phyloP scores from a whole-genome alignment of 2,329 filamentous ascomycete genomes.

The Calonectria hawksworthii region DNA sequence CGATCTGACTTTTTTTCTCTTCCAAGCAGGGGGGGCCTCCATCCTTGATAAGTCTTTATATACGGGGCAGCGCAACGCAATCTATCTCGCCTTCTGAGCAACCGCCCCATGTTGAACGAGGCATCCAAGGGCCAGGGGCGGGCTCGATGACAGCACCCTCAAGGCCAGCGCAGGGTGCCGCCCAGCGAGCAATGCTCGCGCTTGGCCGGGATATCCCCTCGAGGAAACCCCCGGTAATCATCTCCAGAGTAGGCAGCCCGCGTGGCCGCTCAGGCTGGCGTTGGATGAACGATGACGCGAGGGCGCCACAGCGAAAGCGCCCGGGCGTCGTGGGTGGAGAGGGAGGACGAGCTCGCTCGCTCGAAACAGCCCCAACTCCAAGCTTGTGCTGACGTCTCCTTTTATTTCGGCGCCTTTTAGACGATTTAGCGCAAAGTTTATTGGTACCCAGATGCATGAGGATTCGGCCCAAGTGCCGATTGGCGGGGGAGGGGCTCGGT shows the following conservation, averaged over 20 bases:
- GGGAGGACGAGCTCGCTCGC: too few species aligned
- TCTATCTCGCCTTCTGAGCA: neutral
- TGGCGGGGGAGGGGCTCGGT: neutral
- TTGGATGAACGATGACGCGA: slow-evolving; percentile 3
- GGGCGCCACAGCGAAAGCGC: neutral
- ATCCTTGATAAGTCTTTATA: slow-evolving; percentile 1
- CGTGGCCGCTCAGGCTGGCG: neutral
- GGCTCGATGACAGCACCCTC: neutral
- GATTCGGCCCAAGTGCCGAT: neutral
- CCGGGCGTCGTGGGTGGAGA: neutral
- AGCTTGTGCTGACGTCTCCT: neutral
- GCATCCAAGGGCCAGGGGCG: neutral
- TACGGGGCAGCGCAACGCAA: neutral
- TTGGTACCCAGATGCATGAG: neutral
- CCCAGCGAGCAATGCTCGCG: neutral
- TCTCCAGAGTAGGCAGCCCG: slow-evolving; percentile 4
- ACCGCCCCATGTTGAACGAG: neutral
- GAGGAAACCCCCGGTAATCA: neutral
- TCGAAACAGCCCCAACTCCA: neutral
- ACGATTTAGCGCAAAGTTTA: neutral
- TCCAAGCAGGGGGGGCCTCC: neutral
- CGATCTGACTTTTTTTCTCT: neutral
- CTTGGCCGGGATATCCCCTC: neutral
- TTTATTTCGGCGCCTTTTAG: neutral
- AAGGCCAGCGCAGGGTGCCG: neutral